Evolutionary conservation across 768 basidiomycete genomes (phyloP).

Genomic region (Lactarius evosmus): DNA sequence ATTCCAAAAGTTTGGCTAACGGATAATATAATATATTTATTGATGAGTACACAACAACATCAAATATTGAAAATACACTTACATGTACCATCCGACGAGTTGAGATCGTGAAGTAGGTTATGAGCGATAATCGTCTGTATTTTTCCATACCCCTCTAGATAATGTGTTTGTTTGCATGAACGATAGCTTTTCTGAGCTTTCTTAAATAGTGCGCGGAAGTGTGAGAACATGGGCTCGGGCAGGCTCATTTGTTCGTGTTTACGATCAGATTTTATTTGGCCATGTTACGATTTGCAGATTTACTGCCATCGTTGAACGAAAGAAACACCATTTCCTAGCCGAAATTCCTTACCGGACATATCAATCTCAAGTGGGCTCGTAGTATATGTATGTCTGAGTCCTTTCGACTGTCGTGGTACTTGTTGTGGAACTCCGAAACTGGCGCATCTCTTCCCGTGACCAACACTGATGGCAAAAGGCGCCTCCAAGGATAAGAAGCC

Average conservation of each 20-base stretch:
- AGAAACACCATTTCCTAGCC: not conserved
- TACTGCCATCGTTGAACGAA: no score
- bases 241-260: no score
- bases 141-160: not conserved
- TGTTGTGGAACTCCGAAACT: not conserved
- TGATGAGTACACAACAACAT: no score
- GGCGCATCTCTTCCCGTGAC: not conserved
- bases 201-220: no score
- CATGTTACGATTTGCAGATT: no score
- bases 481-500: constrained; percentile 41
- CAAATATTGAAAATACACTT: no score
- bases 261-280: no score
- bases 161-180: not conserved
- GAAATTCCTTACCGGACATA: no score
- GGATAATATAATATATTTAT: no score
- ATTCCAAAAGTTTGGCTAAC: no score
- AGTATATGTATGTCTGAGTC: not conserved
- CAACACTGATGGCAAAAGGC: constrained; percentile 8
- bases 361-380: not conserved
- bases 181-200: no score
- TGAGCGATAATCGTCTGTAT: not conserved
- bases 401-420: not conserved
- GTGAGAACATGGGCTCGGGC: no score
- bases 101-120: not conserved
- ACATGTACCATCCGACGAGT: not conserved